Base-by-base conservation (phyloP, 352 stramenopile genomes). In the Globisporangium spiculum region DNA sequence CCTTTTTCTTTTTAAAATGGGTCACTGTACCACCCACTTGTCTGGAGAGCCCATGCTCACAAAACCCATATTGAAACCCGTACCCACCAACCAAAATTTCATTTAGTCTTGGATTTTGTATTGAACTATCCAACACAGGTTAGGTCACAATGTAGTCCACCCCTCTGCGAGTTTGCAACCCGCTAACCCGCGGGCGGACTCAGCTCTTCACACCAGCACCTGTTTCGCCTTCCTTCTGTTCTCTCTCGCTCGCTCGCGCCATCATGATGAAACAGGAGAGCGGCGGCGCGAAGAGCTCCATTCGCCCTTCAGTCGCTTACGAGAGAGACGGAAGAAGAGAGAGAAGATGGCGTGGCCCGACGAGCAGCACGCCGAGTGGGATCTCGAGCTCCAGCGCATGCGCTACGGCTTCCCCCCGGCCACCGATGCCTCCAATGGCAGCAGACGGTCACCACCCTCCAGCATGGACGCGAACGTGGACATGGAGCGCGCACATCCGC, bases 261-360 rank as follows among this genome's bases (percentile, higher is more conserved):
- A 34, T 57, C 54, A 59, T 59, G 26, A 59, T 59, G 54, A 59
- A 59, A 59, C 54, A 59, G 22, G 26, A 59, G 53, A 26, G 24
- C 34, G 8, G 7, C 34, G 9, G 7, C 9, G 10, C 54, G 54
- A 59, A 18, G 26, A 59, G 54, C 54, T 59, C 54, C 54, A 59
- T 59, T 59, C 54, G 54, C 54, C 26, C 54, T 59, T 59, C 24
- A 18, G 20, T 24, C 16, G 26, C 41, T 48, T 8, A 48, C 41
- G 41, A 48, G 16, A 32, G 24, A 58, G 52, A 58, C 22, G 22
- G 22, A 10, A 30, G 18, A 59, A 55, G 20, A 55, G 8, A 56
- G n/a, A 12, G 50, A 27, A 9, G 22, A 70, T 70, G 66, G 66
- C 61, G 26, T 70, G 66, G 66, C 58, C 66, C 20, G 58, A 70